These are phyloP conservation scores for Phylloporus sp. DNA, from an alignment of 768 basidiomycete genomes.

Conservation along the genomic window DNA sequence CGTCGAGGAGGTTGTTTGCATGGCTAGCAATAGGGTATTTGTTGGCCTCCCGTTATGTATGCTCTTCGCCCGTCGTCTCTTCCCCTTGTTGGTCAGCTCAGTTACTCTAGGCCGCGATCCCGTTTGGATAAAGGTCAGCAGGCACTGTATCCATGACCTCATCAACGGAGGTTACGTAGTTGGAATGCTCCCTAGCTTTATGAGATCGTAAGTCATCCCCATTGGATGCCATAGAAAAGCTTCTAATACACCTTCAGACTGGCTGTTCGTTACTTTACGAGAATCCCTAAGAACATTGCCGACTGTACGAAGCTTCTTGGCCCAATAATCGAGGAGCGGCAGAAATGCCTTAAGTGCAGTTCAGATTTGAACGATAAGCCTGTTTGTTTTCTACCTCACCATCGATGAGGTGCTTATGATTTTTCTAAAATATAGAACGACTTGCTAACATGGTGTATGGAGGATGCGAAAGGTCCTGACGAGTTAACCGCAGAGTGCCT, in stretches of 20 bases:
- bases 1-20: slow-evolving; percentile 34
- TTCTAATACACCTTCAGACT: too few species aligned
- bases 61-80: slow-evolving; percentile 13
- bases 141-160: not conserved
- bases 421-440: slow-evolving; percentile 34
- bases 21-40: slow-evolving; percentile 31
- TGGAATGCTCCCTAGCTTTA: slow-evolving; percentile 25
- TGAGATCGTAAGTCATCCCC: slow-evolving; percentile 27
- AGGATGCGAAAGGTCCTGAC: slow-evolving; percentile 17
- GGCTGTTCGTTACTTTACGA: too few species aligned
- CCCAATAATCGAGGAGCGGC: slow-evolving; percentile 30
- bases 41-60: slow-evolving; percentile 44
- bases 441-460: slow-evolving; percentile 31
- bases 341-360: slow-evolving; percentile 19
- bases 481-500: slow-evolving; percentile 10
- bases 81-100: not conserved
- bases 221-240: too few species aligned
- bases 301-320: slow-evolving; percentile 19
- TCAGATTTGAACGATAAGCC: slow-evolving; percentile 29
- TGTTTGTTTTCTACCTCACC: slow-evolving; percentile 19
- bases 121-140: not conserved
- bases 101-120: not conserved
- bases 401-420: not conserved
- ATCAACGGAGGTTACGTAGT: too few species aligned
- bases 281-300: too few species aligned